Percentiles rank a stretch among this genome's conserved stretches.
phyloP scores from a whole-genome alignment of 768 basidiomycete species.

The Amanita inopinata region DNA sequence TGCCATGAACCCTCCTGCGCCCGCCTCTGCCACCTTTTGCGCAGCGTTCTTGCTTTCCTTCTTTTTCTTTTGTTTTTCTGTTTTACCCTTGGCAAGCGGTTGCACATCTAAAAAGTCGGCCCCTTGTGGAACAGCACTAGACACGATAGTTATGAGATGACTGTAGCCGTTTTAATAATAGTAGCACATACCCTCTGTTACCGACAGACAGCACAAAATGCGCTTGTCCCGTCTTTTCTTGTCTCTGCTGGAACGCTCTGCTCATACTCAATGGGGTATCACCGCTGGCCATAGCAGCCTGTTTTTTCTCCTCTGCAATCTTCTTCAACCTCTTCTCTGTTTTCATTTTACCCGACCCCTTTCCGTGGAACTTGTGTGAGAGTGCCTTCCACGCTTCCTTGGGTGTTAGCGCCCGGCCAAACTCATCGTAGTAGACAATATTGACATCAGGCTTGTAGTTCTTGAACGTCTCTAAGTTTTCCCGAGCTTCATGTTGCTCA shows the following conservation, averaged over 20 bases:
- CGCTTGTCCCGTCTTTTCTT: constrained; percentile 91
- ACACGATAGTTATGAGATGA: constrained; percentile 8
- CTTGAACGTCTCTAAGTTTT: constrained; percentile 75
- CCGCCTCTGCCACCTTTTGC: constrained; percentile 34
- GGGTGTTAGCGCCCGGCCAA: constrained; percentile 75
- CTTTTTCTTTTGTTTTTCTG: constrained; percentile 75
- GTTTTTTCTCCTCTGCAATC: constrained; percentile 96
- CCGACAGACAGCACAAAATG: constrained; percentile 95
- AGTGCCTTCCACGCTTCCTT: constrained; percentile 99
- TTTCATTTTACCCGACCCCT: constrained; percentile 94
- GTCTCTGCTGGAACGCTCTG: constrained; percentile 84
- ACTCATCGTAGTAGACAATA: constrained; percentile 94
- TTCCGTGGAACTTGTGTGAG: constrained; percentile 97
- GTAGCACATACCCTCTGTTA: constrained; percentile 66
- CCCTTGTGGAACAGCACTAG: constrained; percentile 79
- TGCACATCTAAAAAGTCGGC: constrained; percentile 74
- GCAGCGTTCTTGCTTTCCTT: constrained; percentile 54
- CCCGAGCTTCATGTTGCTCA: constrained; percentile 85
- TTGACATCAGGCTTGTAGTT: constrained; percentile 96
- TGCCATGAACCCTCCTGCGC: constrained; percentile 47
- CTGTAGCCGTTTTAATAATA: constrained; percentile 8
- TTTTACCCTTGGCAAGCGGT: constrained; percentile 74
- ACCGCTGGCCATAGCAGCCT: constrained; percentile 86
- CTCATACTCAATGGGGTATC: constrained; percentile 97
- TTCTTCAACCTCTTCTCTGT: constrained; percentile 94